Conservation (phyloP, 371 early-diverging fungal genomes). For the Smittium mucronatum region DNA sequence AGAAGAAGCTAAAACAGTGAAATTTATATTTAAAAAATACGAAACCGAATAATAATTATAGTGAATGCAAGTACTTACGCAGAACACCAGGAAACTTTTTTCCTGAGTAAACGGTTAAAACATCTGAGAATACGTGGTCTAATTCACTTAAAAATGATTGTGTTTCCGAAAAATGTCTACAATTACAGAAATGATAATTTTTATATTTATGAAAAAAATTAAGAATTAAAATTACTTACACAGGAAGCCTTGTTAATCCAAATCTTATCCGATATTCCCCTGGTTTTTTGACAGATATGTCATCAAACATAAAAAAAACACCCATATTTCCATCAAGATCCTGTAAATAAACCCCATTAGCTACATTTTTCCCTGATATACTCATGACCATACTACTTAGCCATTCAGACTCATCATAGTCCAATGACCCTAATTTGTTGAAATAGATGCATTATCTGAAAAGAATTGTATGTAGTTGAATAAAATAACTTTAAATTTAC, state of each 20-base stretch:
- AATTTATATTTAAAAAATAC: neutral
- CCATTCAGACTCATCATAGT: neutral
- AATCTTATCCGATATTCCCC: neutral
- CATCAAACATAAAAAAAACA: neutral
- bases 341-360: neutral
- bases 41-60: too few species aligned
- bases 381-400: neutral
- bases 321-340: neutral
- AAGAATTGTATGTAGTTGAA: neutral
- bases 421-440: neutral
- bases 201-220: neutral
- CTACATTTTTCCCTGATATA: neutral
- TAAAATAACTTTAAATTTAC: neutral
- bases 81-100: neutral
- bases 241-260: neutral
- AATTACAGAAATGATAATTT: neutral
- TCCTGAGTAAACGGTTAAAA: neutral
- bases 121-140: neutral
- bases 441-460: neutral
- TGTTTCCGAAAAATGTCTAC: neutral
- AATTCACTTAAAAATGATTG: neutral
- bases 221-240: neutral
- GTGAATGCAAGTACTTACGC: neutral
- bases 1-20: neutral
- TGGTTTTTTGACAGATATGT: neutral